Evolutionary conservation across 2,329 filamentous ascomycete genomes (phyloP).

Genomic region (Aspergillus niger): DNA sequence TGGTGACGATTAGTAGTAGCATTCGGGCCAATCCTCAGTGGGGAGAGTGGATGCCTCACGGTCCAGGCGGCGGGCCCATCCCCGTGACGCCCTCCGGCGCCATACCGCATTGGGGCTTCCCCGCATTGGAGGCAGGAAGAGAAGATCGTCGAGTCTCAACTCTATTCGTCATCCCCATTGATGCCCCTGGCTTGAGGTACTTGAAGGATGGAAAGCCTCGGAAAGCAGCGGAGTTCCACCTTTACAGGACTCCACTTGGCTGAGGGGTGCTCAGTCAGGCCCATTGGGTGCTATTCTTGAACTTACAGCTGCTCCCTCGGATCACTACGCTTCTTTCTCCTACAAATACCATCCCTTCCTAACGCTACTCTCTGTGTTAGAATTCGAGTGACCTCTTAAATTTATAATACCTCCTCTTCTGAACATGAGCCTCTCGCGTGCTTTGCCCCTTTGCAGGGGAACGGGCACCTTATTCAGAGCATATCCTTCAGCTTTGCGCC

Average conservation of each 20-base stretch:
- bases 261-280: not conserved
- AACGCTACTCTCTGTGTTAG: not conserved
- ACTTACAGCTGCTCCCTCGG: not conserved
- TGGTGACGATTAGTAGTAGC: too few relatives aligned
- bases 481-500: not conserved
- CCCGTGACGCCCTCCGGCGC: slow-evolving; percentile 13
- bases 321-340: not conserved
- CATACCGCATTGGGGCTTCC: slow-evolving; percentile 18
- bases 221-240: slow-evolving; percentile 16
- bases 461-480: slow-evolving; percentile 14
- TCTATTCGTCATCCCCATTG: not conserved
- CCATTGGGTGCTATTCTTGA: not conserved
- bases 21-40: too few relatives aligned
- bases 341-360: not conserved
- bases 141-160: not conserved
- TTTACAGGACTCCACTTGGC: not conserved
- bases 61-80: not conserved
- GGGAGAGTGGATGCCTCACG: not conserved
- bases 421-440: slow-evolving; percentile 20
- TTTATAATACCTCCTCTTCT: not conserved
- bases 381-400: too few relatives aligned
- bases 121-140: slow-evolving; percentile 19
- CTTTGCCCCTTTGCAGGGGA: slow-evolving; percentile 17
- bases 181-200: not conserved
- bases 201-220: slow-evolving; percentile 12